phyloP scores from a whole-genome alignment of 495 filamentous ascomycete species.

The Neurospora sp. region DNA sequence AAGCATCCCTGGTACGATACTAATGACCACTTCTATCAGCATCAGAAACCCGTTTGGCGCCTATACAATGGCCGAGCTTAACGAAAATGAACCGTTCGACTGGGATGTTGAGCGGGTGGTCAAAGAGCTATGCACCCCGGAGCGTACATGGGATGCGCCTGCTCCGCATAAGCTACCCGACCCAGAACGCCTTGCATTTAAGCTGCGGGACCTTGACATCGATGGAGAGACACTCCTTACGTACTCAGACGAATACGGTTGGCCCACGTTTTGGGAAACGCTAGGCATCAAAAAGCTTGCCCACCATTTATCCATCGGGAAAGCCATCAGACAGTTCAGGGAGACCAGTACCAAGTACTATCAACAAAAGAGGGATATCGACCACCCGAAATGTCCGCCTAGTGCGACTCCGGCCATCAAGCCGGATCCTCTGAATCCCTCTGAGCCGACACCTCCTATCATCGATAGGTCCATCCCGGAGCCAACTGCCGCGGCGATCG shows the following conservation, averaged over 20 bases:
- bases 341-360: conserved; percentile 22
- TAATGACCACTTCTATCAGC: not conserved
- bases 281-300: conserved; percentile 24
- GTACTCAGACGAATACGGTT: conserved; percentile 17
- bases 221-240: conserved; percentile 53
- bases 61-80: conserved; percentile 12
- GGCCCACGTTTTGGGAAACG: conserved; percentile 13
- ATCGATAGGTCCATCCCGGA: not conserved
- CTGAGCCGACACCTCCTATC: not conserved
- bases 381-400: not conserved
- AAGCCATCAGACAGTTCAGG: conserved; percentile 20
- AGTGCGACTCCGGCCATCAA: not conserved
- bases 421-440: not conserved
- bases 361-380: not conserved
- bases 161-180: conserved; percentile 37
- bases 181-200: conserved; percentile 35
- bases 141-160: conserved; percentile 33
- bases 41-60: not conserved
- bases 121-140: conserved; percentile 47
- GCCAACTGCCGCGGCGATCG: not conserved
- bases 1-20: not conserved
- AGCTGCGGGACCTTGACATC: conserved; percentile 48
- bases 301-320: conserved; percentile 24
- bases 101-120: conserved; percentile 62
- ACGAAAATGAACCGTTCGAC: conserved; percentile 49